These are phyloP conservation scores for Metarhizium anisopliae DNA, from an alignment of 2,329 filamentous ascomycete species.

Conservation along the genomic window DNA sequence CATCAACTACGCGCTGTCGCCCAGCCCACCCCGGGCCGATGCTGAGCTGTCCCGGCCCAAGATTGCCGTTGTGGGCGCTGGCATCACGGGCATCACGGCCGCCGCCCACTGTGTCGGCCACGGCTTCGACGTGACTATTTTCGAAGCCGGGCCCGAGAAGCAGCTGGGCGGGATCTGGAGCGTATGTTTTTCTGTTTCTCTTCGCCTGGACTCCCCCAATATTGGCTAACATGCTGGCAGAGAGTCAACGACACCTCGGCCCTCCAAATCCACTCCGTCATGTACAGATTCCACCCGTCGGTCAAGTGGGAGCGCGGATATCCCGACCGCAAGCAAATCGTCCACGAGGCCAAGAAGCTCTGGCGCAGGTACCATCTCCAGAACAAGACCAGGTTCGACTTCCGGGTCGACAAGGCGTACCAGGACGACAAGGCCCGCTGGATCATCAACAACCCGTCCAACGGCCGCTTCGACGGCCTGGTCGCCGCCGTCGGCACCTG, in stretches of 20 bases:
- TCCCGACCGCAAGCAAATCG: constrained; percentile 66
- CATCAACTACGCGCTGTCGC: constrained; percentile 56
- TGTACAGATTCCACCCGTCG: constrained; percentile 82
- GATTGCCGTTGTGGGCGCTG: constrained; percentile 61
- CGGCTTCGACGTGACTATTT: constrained; percentile 74
- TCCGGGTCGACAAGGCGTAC: constrained; percentile 58
- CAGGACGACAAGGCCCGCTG: constrained; percentile 60
- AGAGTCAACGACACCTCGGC: constrained; percentile 75
- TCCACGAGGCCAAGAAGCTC: constrained; percentile 59
- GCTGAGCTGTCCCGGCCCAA: constrained; percentile 50
- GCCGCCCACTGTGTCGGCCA: constrained; percentile 78
- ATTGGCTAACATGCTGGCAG: constrained; percentile 25
- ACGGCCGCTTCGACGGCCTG: constrained; percentile 70
- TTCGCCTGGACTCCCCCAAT: not conserved
- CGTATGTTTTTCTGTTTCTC: constrained; percentile 30
- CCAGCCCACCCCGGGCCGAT: constrained; percentile 54
- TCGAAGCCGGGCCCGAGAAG: constrained; percentile 60
- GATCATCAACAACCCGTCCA: constrained; percentile 64
- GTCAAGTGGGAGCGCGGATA: constrained; percentile 70
- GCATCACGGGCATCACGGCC: constrained; percentile 66
- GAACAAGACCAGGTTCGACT: constrained; percentile 62
- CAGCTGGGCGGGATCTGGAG: constrained; percentile 75
- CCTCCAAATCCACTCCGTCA: constrained; percentile 74
- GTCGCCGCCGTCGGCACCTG: constrained; percentile 74
- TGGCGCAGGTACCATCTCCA: constrained; percentile 71